Evolutionary conservation across 2,329 filamentous ascomycete genomes (phyloP), one percentile per base, ranked within the genome.

Genomic region (Botryosphaeria dothidea): DNA sequence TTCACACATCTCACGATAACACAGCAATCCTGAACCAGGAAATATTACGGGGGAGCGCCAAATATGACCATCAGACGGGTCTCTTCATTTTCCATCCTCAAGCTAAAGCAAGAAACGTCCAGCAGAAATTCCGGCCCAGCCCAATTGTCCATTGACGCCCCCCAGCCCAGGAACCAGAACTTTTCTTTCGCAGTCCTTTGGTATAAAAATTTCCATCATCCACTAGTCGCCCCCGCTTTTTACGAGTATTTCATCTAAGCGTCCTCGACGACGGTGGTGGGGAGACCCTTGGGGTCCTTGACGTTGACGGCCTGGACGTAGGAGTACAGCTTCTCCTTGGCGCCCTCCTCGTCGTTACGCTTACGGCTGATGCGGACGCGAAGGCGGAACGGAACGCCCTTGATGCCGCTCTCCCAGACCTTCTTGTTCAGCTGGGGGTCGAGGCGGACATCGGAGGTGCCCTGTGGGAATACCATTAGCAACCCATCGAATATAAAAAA

Each of bases 391-490:
- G 94, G 92, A 74, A 97, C 93, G 79, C 95, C 96, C 92, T 98
- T 99, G 87, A 99, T 90, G 83, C 95, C 95, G 80, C 90, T 87
- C 86, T 99, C 95, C 95, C 95, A 99, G 82, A 99, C 94, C 89
- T 99, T 98, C 92, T 99, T 99, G 91, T 99, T 99, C 79, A 99
- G 86, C 86, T 95, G 91, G 79, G 95, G 95, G 88, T 99, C 95
- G 80, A 99, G 85, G 77, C 95, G 95, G 85, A 99, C 95, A 81
- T 99, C 95, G 78, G 87, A 84, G 84, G 95, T 99, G 81, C 94
- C 94, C 95, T 99, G 75, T 67, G n/a, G 17, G 5, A 23, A 7
- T 3, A 36, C 19, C 17, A 13, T 23, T 36, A n/a, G 41, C 11
- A 4, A 9, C n/a, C 3, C 7, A 29, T 23, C 7, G 34, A n/a